Conservation (phyloP, 495 filamentous ascomycete genomes). For the Neurospora sp. region DNA sequence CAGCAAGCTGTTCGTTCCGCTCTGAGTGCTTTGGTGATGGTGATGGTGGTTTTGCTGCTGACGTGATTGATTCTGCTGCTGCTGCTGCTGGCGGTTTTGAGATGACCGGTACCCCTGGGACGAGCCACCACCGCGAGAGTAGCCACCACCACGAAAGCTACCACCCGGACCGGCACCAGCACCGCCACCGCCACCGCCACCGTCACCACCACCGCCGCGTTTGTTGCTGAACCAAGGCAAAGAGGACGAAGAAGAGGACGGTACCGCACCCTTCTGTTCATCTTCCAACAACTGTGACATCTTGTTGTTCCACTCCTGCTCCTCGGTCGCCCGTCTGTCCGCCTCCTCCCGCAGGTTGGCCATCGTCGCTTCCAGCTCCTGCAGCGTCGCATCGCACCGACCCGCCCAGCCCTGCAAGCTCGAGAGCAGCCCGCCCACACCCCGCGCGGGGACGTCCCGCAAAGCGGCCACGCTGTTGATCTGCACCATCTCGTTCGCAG, state of each 20-base stretch:
- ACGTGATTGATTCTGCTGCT: neutral
- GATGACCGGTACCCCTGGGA: neutral
- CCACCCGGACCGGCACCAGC: conserved; percentile 9
- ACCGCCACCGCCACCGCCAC: conserved; percentile 10
- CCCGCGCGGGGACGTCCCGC: conserved; percentile 64
- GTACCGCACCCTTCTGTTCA: conserved; percentile 27
- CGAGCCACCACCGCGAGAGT: neutral
- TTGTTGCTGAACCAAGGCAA: neutral
- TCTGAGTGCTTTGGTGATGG: neutral
- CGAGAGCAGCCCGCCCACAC: conserved; percentile 53
- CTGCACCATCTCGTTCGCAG: conserved; percentile 56
- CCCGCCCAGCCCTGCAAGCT: conserved; percentile 63
- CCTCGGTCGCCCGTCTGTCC: conserved; percentile 42
- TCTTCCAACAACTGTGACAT: conserved; percentile 38
- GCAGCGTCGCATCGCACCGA: conserved; percentile 65
- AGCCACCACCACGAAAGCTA: neutral
- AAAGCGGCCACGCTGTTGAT: conserved; percentile 73
- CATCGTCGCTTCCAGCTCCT: conserved; percentile 65
- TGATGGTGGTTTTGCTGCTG: neutral
- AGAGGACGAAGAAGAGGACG: neutral
- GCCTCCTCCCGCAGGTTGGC: conserved; percentile 45
- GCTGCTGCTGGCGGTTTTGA: neutral
- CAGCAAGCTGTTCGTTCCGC: conserved; percentile 13
- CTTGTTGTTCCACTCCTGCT: conserved; percentile 33
- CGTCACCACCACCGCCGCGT: conserved; percentile 12